Evolutionary conservation across 495 filamentous ascomycete species (phyloP).

Genomic region (Xylaria venustula): DNA sequence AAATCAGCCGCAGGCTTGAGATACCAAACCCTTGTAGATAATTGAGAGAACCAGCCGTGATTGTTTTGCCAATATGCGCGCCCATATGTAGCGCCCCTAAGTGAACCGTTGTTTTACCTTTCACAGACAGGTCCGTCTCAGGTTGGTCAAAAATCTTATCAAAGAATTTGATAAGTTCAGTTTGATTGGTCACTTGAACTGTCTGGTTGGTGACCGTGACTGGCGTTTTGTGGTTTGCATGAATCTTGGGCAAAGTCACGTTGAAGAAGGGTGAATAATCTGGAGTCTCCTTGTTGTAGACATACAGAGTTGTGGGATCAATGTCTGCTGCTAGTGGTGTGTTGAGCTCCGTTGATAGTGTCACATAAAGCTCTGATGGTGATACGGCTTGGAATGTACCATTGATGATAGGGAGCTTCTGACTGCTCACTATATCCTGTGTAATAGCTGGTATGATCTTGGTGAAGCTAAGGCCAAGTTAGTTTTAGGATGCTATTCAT

Average conservation of each 20-base stretch:
- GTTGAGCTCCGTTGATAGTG: conserved; percentile 34
- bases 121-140: conserved; percentile 33
- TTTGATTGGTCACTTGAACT: conserved; percentile 39
- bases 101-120: conserved; percentile 34
- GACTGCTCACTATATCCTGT: conserved; percentile 41
- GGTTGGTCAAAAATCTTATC: conserved; percentile 38
- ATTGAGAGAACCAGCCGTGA: conserved; percentile 40
- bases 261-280: conserved; percentile 34
- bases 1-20: conserved; percentile 36
- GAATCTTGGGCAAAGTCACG: conserved; percentile 32
- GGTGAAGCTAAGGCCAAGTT: conserved; percentile 20
- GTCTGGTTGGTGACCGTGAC: conserved; percentile 34
- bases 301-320: conserved; percentile 33
- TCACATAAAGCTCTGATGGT: conserved; percentile 35
- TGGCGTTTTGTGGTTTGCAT: conserved; percentile 35
- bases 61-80: conserved; percentile 39
- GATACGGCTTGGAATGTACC: conserved; percentile 37
- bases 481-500: not conserved
- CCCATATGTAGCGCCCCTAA: conserved; percentile 37
- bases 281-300: conserved; percentile 38
- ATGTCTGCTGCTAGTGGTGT: conserved; percentile 37
- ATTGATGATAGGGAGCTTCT: conserved; percentile 35
- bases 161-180: conserved; percentile 37
- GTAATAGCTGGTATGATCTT: conserved; percentile 43
- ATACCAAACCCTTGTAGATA: conserved; percentile 44